Percentiles rank a stretch among this genome's conserved stretches.
phyloP scores from a whole-genome alignment of 1,139 yeast species.

The Suhomyces atakaporum region DNA sequence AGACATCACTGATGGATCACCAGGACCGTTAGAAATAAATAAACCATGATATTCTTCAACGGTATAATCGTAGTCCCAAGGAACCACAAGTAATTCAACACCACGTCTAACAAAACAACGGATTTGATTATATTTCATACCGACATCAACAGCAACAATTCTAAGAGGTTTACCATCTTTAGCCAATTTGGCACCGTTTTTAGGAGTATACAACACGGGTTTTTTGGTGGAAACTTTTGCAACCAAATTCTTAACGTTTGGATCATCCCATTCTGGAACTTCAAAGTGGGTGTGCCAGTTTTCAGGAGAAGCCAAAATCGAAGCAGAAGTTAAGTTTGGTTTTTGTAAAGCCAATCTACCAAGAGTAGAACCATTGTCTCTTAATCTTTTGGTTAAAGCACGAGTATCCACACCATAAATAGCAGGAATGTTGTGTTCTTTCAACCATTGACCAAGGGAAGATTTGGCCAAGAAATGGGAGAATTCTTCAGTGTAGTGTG shows the following conservation, averaged over 20 bases:
- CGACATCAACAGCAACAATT: conserved; percentile 92
- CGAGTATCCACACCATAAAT: conserved; percentile 98
- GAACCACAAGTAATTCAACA: conserved; percentile 93
- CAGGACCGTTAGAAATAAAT: conserved; percentile 97
- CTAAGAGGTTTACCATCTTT: conserved; percentile 76
- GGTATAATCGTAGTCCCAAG: conserved; percentile 89
- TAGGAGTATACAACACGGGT: conserved; percentile 69
- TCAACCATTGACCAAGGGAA: conserved; percentile 91
- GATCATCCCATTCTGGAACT: conserved; percentile 88
- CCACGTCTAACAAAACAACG: conserved; percentile 97
- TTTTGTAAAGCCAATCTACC: conserved; percentile 79
- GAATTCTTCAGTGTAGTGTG: conserved; percentile 94
- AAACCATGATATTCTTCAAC: conserved; percentile 86
- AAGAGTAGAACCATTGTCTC: conserved; percentile 89
- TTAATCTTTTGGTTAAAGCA: conserved; percentile 86
- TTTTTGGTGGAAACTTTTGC: conserved; percentile 81
- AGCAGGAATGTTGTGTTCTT: conserved; percentile 91
- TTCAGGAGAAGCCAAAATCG: conserved; percentile 33
- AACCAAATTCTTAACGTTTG: conserved; percentile 88
- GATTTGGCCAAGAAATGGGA: conserved; percentile 93
- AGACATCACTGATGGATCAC: conserved; percentile 91
- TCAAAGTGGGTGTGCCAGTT: conserved; percentile 67
- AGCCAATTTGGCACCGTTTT: conserved; percentile 52
- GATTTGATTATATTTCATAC: conserved; percentile 97
- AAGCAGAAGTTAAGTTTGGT: conserved; percentile 38